These are phyloP conservation scores for Lipomyces spencermartinsiae DNA, from an alignment of 805 yeast genomes.

Conservation along the genomic window DNA sequence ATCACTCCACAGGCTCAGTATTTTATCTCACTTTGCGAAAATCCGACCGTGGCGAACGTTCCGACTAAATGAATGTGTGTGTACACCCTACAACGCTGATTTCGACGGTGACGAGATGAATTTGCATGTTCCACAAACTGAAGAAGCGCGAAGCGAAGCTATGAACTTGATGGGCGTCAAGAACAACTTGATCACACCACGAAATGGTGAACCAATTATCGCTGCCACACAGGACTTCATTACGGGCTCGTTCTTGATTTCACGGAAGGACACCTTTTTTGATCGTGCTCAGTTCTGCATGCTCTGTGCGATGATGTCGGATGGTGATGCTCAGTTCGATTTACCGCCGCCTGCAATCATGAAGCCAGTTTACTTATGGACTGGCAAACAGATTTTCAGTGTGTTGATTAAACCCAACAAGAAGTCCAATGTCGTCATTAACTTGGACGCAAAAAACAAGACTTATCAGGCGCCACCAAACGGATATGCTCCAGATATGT, in stretches of 20 bases:
- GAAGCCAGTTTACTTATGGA: conserved; percentile 92
- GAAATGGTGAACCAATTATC: conserved; percentile 98
- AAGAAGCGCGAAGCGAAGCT: conserved; percentile 99
- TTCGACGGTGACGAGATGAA: conserved; percentile 99
- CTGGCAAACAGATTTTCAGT: conserved; percentile 95
- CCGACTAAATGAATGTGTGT: conserved; percentile 96
- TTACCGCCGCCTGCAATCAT: conserved; percentile 93
- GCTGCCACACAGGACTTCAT: conserved; percentile 99
- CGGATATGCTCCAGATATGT: conserved; percentile 87
- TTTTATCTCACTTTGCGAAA: conserved; percentile 93
- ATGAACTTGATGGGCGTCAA: conserved; percentile 98
- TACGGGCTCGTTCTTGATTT: conserved; percentile 91
- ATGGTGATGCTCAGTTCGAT: conserved; percentile 85
- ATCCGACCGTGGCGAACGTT: conserved; percentile 98
- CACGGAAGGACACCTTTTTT: conserved; percentile 91
- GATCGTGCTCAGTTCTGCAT: conserved; percentile 86
- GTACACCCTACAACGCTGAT: conserved; percentile 99
- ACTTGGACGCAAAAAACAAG: conserved; percentile 92
- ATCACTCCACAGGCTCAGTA: conserved; percentile 91
- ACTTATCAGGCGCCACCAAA: conserved; percentile 78
- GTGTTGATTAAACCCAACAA: conserved; percentile 83
- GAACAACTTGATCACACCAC: conserved; percentile 91
- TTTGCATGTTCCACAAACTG: conserved; percentile 97
- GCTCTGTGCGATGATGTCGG: conserved; percentile 93
- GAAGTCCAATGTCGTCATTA: conserved; percentile 78